Evolutionary conservation across 2,329 filamentous ascomycete genomes (phyloP).

Genomic region (Aspergillus fumigatus): DNA sequence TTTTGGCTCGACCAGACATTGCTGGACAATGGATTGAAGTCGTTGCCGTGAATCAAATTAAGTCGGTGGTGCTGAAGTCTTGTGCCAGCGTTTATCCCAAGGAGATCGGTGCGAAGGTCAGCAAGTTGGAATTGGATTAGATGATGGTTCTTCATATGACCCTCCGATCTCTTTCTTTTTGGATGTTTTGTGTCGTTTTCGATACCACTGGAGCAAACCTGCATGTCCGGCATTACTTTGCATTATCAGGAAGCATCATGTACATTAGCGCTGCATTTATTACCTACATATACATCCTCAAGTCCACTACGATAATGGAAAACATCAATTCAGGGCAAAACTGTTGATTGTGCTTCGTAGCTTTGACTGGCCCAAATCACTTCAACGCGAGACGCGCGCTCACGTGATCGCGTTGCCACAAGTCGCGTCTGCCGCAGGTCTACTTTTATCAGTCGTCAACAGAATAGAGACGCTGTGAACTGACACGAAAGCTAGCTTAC

Average conservation of each 20-base stretch:
- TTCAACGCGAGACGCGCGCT: constrained; percentile 29
- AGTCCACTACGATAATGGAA: not conserved
- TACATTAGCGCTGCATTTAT: constrained; percentile 18
- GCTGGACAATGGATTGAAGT: constrained; percentile 48
- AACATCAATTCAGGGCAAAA: not conserved
- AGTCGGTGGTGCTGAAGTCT: constrained; percentile 46
- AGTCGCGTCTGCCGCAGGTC: constrained; percentile 18
- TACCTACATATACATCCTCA: not conserved
- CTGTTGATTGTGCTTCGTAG: not conserved
- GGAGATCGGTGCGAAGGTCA: constrained; percentile 32
- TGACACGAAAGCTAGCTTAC: constrained; percentile 6
- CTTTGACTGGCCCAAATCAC: constrained; percentile 12
- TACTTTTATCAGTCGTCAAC: not conserved
- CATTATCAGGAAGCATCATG: constrained; percentile 17
- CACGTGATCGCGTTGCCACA: constrained; percentile 29
- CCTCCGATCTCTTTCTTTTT: not conserved
- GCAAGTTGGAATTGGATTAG: constrained; percentile 25
- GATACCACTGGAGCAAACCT: constrained; percentile 14
- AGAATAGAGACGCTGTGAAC: constrained; percentile 6
- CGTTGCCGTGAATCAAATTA: constrained; percentile 42
- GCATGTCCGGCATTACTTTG: constrained; percentile 19
- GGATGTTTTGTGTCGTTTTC: constrained; percentile 10
- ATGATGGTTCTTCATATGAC: constrained; percentile 15
- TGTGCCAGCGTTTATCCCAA: constrained; percentile 32
- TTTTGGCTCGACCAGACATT: constrained; percentile 45